Evolutionary conservation across 306 rosid genomes (phyloP), one percentile per base, ranked within the genome.

Genomic region (Argentina anserina): DNA sequence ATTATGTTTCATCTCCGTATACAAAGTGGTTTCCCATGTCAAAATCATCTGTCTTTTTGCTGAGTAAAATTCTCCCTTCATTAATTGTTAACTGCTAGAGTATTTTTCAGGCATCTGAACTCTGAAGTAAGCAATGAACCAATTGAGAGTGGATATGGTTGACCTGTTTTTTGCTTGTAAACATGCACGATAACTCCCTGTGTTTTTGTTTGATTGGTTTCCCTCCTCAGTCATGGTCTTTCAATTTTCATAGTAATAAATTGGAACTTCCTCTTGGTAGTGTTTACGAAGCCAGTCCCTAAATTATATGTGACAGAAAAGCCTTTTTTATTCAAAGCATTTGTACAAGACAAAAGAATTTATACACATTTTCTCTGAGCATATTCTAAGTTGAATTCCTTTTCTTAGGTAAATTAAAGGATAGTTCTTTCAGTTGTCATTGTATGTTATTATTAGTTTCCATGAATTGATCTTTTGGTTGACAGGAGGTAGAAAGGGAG

Each of bases 401-500:
- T 36, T 50, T 36, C 13, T 2, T 20, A 26, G 67, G 67, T 3
- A 26, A 5, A 29, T 15, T 33, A 50, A 33, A n/a, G 59, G 37
- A 36, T 12, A n/a, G 21, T 20, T 47, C 4, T 69, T 52, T 28
- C 47, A 36, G 12, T 70, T 21, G 58, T 36, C 20, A 9, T 52
- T 25, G 25, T 53, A 43, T 31, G 7, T 66, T 31, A 56, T 70
- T 64, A 47, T 67, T 80, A 70, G 69, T 53, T 49, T 75, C 75
- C 65, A 67, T 79, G 58, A 70, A 55, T 79, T 46, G 46, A 76
- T 58, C 60, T 79, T 83, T 74, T 76, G 64, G 56, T 74, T 63
- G 12, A 65, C 83, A 95, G 99, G 99, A 95, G 81, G 79, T 95
- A 59, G 97, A 92, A 81, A 95, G 81, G 84, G 99, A 91, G 91